These are phyloP conservation scores for Ceratocystis albifundus DNA, from an alignment of 2,329 filamentous ascomycete genomes.

Conservation along the genomic window DNA sequence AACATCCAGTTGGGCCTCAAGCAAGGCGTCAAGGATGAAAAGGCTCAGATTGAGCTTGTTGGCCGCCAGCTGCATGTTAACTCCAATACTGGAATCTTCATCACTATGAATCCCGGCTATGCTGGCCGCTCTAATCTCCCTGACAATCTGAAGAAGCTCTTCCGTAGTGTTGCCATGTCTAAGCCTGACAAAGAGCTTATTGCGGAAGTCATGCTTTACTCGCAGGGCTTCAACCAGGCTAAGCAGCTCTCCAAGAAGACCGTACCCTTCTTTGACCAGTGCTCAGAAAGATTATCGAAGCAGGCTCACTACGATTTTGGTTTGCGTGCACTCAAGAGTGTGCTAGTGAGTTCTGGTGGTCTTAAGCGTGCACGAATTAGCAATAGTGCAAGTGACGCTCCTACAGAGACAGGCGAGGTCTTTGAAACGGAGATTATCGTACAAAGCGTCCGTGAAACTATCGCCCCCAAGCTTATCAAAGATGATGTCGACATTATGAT, in stretches of 20 bases:
- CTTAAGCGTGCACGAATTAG: conserved; percentile 74
- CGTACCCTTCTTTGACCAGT: conserved; percentile 96
- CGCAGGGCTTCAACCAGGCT: conserved; percentile 94
- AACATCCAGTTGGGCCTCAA: conserved; percentile 96
- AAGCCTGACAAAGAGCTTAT: conserved; percentile 99
- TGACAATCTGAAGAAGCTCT: conserved; percentile 98
- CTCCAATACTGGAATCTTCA: conserved; percentile 93
- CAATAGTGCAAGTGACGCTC: conserved; percentile 31
- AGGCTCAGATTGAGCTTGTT: conserved; percentile 84
- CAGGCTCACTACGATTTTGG: conserved; percentile 99
- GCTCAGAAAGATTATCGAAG: conserved; percentile 68
- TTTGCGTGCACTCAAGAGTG: conserved; percentile 93
- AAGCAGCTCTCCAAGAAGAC: conserved; percentile 90
- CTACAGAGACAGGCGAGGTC: conserved; percentile 31
- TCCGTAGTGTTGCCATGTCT: conserved; percentile 98
- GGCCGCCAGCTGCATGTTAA: conserved; percentile 85
- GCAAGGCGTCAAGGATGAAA: conserved; percentile 67
- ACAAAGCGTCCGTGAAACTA: conserved; percentile 95
- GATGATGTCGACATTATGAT: conserved; percentile 83
- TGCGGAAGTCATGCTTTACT: conserved; percentile 99
- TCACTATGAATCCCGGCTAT: conserved; percentile 99
- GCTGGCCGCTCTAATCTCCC: conserved; percentile 94
- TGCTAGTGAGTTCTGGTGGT: conserved; percentile 92
- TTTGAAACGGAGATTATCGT: conserved; percentile 97
- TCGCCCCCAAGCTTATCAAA: conserved; percentile 91